Evolutionary conservation across 306 rosid species (phyloP).

Genomic region (Cicer bijugum): DNA sequence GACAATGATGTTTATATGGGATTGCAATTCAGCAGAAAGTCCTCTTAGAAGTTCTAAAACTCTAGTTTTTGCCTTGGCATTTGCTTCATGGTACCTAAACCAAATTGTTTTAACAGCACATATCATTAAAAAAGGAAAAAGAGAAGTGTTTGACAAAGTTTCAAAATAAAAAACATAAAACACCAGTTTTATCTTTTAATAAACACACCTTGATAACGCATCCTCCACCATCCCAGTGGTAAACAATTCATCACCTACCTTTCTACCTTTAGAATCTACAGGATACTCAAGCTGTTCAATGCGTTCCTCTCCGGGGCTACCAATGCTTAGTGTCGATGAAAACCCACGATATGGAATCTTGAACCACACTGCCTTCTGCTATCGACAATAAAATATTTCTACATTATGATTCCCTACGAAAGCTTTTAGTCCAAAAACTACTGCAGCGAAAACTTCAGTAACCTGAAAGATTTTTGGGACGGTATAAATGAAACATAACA

Average conservation of each 20-base stretch:
- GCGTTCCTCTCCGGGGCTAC: constrained; percentile 82
- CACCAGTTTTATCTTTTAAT: not conserved
- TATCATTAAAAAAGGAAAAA: constrained; percentile 17
- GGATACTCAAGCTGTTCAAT: constrained; percentile 86
- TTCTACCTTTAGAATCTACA: constrained; percentile 90
- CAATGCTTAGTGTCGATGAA: constrained; percentile 59
- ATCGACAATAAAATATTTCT: constrained; percentile 83
- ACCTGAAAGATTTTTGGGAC: constrained; percentile 57
- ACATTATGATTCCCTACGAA: constrained; percentile 51
- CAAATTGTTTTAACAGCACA: constrained; percentile 38
- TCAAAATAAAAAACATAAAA: constrained; percentile 8
- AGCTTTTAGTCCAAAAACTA: constrained; percentile 80
- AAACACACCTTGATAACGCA: constrained; percentile 72
- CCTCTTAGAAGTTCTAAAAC: constrained; percentile 80
- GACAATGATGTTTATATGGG: constrained; percentile 73
- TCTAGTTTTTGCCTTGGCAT: constrained; percentile 68
- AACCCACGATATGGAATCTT: constrained; percentile 54
- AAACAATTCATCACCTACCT: constrained; percentile 95
- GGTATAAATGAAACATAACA: constrained; percentile 29
- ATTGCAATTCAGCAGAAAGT: constrained; percentile 81
- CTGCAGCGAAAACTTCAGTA: constrained; percentile 78
- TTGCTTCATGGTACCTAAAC: constrained; percentile 83
- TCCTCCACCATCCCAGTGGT: constrained; percentile 82
- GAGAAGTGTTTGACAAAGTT: constrained; percentile 3
- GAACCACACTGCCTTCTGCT: constrained; percentile 94